Evolutionary conservation across 108 stramenopile species (phyloP), one percentile per base, ranked within the genome.

Genomic region (Nitzschia putrida): DNA sequence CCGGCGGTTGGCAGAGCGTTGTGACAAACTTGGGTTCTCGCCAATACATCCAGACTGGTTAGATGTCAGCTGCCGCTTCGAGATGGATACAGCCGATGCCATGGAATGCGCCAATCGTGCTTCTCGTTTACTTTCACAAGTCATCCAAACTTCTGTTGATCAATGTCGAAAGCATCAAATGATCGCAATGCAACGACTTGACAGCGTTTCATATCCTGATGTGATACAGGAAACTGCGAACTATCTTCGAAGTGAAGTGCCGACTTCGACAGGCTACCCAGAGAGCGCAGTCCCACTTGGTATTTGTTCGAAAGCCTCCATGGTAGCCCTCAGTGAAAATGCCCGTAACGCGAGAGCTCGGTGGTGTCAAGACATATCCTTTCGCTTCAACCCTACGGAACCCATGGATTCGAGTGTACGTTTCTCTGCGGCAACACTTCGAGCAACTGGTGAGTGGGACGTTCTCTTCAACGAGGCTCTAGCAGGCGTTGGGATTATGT

Each of bases 11-110:
- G 74, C 85, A 55, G 73, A 84, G 21, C 83, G 80, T 21, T 90
- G 88, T 60, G 61, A 68, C 12, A 55, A 64, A 37, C 82, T 88
- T 44, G 92, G 89, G 20, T 88, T 84, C 10, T 87, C 89, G 20
- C 92, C 92, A 14, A 75, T 77, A 37, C 83, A 88, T 70, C 92
- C 92, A 7, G 92, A 93, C 57, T 93, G 88, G 88, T 72, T 93
- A 49, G 92, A 93, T 57, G 57, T 44, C 0, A 75, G 63, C 22
- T 88, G 85, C 53, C 70, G 53, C 37, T 70, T 90, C 50, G 82
- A 73, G 7, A 71, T 93, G 41, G 34, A 57, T 29, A 39, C 66
- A 1, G 14, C 51, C 12, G 64, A 77, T 66, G 83, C 85, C 21
- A 43, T 74, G n/a, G 77, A 84, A 44, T 63, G 74, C 53, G 89